phyloP scores from a whole-genome alignment of 2,329 filamentous ascomycete genomes.

The Onygenales sp. region DNA sequence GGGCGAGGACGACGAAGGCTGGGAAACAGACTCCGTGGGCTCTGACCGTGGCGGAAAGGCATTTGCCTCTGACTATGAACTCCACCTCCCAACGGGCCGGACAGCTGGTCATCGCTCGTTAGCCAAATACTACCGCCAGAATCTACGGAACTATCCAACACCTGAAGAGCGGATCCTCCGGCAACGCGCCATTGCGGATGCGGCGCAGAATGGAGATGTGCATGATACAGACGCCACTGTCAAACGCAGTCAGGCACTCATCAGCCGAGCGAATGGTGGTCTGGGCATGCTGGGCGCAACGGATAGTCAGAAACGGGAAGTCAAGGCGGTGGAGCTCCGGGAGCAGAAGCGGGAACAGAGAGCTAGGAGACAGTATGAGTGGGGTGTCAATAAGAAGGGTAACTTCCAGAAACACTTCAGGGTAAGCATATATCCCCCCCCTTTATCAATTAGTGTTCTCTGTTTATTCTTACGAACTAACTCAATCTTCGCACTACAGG shows the following conservation, averaged over 20 bases:
- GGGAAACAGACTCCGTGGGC: constrained; percentile 93
- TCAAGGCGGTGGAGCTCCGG: constrained; percentile 57
- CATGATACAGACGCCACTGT: constrained; percentile 22
- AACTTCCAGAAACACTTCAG: constrained; percentile 74
- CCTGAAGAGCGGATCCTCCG: constrained; percentile 64
- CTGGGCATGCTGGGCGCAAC: constrained; percentile 68
- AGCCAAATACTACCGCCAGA: constrained; percentile 84
- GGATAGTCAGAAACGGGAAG: constrained; percentile 63
- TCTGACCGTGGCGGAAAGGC: constrained; percentile 81
- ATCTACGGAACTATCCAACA: constrained; percentile 74
- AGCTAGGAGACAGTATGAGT: constrained; percentile 54
- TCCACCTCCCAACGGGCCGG: constrained; percentile 83
- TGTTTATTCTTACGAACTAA: constrained; percentile 12
- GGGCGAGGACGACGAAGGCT: constrained; percentile 61
- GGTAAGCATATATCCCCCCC: constrained; percentile 31
- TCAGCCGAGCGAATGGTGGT: constrained; percentile 62
- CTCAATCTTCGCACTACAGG: constrained; percentile 20
- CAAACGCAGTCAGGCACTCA: constrained; percentile 43
- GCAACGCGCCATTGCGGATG: constrained; percentile 46
- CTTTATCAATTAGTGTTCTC: neutral
- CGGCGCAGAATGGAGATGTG: constrained; percentile 40
- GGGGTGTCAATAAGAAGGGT: constrained; percentile 59
- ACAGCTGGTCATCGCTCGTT: constrained; percentile 84
- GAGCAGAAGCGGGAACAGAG: constrained; percentile 56
- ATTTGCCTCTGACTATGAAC: constrained; percentile 75